Evolutionary conservation across 2,329 filamentous ascomycete genomes (phyloP).

Genomic region (Ophiocordyceps unilateralis): DNA sequence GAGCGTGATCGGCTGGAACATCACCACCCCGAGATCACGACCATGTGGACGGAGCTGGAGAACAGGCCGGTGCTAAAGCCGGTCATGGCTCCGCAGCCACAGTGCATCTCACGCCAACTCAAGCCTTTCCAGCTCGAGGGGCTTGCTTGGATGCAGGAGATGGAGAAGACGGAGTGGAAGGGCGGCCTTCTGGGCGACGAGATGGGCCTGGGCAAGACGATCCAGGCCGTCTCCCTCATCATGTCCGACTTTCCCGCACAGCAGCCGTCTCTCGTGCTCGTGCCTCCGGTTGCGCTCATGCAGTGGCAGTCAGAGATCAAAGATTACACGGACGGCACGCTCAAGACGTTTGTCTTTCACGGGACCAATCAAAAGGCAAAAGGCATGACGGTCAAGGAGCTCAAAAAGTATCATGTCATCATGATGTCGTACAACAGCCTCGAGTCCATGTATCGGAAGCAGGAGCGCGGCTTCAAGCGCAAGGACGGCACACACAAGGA

Average conservation of each 20-base stretch:
- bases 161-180: conserved; percentile 72
- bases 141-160: conserved; percentile 81
- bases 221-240: conserved; percentile 91
- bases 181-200: conserved; percentile 90
- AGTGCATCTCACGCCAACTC: conserved; percentile 61
- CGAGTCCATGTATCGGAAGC: conserved; percentile 82
- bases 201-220: conserved; percentile 98
- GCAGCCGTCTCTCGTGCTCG: conserved; percentile 69
- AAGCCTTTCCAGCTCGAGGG: conserved; percentile 93
- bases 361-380: conserved; percentile 75
- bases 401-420: conserved; percentile 78
- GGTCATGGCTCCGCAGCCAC: conserved; percentile 32
- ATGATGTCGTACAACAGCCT: conserved; percentile 93
- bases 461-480: conserved; percentile 76
- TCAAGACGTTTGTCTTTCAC: conserved; percentile 85
- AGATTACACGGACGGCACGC: conserved; percentile 66
- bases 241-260: conserved; percentile 92
- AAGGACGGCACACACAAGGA: conserved; percentile 70
- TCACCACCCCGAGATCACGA: conserved; percentile 60
- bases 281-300: conserved; percentile 87
- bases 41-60: conserved; percentile 72
- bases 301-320: conserved; percentile 80
- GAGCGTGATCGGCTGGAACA: conserved; percentile 53
- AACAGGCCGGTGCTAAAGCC: conserved; percentile 48
- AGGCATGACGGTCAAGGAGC: conserved; percentile 51